Conservation (phyloP, 495 filamentous ascomycete species). For the Lepraria neglecta region DNA sequence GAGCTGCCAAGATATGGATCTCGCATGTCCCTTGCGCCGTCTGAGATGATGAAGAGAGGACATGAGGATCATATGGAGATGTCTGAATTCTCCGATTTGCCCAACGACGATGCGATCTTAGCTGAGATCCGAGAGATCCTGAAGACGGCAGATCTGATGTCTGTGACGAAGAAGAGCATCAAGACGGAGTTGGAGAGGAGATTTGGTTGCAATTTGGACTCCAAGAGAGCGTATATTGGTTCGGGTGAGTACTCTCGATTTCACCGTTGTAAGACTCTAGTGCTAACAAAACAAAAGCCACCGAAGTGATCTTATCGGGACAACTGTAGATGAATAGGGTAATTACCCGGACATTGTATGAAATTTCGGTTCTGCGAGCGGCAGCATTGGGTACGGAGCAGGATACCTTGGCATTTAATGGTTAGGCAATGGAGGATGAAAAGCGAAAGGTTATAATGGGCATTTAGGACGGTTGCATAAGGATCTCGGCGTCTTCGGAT, state of each 20-base stretch:
- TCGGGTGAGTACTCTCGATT: slow-evolving; percentile 58
- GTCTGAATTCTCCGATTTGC: slow-evolving; percentile 64
- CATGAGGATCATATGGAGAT: slow-evolving; percentile 55
- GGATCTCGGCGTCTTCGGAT: not conserved
- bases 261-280: not conserved
- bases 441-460: slow-evolving; percentile 1
- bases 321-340: slow-evolving; percentile 45
- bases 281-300: slow-evolving; percentile 50
- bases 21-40: slow-evolving; percentile 75
- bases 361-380: not conserved
- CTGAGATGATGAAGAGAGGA: slow-evolving; percentile 61
- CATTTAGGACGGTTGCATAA: not conserved
- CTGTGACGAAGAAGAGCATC: slow-evolving; percentile 95
- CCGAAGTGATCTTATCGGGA: slow-evolving; percentile 66
- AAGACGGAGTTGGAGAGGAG: slow-evolving; percentile 86
- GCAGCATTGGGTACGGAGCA: slow-evolving; percentile 3
- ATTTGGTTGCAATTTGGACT: slow-evolving; percentile 75
- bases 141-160: slow-evolving; percentile 89
- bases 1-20: slow-evolving; percentile 53
- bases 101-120: slow-evolving; percentile 81
- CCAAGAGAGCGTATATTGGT: slow-evolving; percentile 83
- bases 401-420: not conserved
- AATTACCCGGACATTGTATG: not conserved
- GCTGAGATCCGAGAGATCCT: slow-evolving; percentile 93
- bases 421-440: slow-evolving; percentile 8